Percentiles rank a stretch among this genome's conserved stretches.
These are phyloP conservation scores for Sporothrix brasiliensis DNA, from an alignment of 2,329 filamentous ascomycete species.

Conservation along the genomic window DNA sequence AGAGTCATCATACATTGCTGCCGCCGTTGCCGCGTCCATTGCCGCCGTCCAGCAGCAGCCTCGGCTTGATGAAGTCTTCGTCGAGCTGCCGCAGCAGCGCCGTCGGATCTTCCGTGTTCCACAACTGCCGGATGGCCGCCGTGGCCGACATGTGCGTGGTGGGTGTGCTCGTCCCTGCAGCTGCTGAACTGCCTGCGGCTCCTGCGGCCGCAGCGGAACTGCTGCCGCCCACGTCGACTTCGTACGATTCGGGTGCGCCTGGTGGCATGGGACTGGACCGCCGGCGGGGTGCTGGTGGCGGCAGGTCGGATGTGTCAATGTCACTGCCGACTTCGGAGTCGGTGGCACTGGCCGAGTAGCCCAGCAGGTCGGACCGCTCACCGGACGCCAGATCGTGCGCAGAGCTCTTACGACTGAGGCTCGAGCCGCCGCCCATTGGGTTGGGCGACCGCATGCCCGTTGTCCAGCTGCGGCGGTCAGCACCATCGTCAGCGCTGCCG, in stretches of 20 bases:
- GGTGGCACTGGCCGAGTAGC: conserved; percentile 50
- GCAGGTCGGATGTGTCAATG: conserved; percentile 67
- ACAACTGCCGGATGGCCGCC: conserved; percentile 76
- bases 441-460: conserved; percentile 58
- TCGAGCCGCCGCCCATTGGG: conserved; percentile 43
- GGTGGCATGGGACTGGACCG: conserved; percentile 48
- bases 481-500: conserved; percentile 33
- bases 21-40: conserved; percentile 35
- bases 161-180: neutral
- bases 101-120: conserved; percentile 84
- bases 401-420: conserved; percentile 58
- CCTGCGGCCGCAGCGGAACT: conserved; percentile 38
- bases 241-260: conserved; percentile 35
- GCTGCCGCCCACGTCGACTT: conserved; percentile 35
- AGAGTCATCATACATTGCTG: conserved; percentile 31
- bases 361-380: conserved; percentile 60
- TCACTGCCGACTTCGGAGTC: conserved; percentile 66
- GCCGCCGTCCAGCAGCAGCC: conserved; percentile 39
- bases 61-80: conserved; percentile 58
- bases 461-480: conserved; percentile 52
- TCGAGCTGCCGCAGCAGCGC: conserved; percentile 90
- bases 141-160: conserved; percentile 61
- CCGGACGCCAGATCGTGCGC: conserved; percentile 36
- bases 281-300: conserved; percentile 58
- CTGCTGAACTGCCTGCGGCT: conserved; percentile 34